Conservation (phyloP, 495 filamentous ascomycete species). For the Acidiella bohemica region DNA sequence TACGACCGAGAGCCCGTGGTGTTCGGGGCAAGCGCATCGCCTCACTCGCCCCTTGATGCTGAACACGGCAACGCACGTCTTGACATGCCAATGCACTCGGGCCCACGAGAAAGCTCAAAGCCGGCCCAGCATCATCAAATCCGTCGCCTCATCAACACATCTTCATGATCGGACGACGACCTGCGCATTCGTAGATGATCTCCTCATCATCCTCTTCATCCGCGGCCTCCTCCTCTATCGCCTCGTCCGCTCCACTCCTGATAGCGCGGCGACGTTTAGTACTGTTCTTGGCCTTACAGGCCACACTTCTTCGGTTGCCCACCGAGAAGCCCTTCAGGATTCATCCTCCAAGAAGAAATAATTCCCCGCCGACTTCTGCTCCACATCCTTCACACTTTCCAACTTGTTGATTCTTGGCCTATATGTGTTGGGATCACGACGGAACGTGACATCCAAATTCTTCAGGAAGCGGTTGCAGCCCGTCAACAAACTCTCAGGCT, state of each 20-base stretch:
- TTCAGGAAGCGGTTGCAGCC: slow-evolving; percentile 95
- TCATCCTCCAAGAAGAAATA: slow-evolving; percentile 96
- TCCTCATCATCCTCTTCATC: slow-evolving; percentile 34
- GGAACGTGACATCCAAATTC: slow-evolving; percentile 94
- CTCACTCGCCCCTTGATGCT: too few relatives aligned
- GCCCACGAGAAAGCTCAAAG: too few relatives aligned
- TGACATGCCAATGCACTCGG: too few relatives aligned
- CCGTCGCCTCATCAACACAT: slow-evolving; percentile 1
- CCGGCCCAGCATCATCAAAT: too few relatives aligned
- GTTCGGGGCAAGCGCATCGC: too few relatives aligned
- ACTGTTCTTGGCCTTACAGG: background rate
- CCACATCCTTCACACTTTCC: slow-evolving; percentile 88
- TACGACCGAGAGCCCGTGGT: too few relatives aligned
- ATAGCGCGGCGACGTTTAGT: slow-evolving; percentile 24
- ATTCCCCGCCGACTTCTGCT: slow-evolving; percentile 88
- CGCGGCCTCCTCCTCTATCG: slow-evolving; percentile 38
- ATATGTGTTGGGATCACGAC: slow-evolving; percentile 90
- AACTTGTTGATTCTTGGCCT: slow-evolving; percentile 96
- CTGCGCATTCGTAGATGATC: slow-evolving; percentile 5
- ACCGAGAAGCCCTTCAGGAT: slow-evolving; percentile 50
- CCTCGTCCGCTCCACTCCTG: slow-evolving; percentile 29
- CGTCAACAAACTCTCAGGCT: slow-evolving; percentile 79
- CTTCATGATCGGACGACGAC: slow-evolving; percentile 3
- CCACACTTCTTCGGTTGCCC: background rate
- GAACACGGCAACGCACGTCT: too few relatives aligned